phyloP scores from a whole-genome alignment of 768 basidiomycete genomes.

The Collybia nuda region DNA sequence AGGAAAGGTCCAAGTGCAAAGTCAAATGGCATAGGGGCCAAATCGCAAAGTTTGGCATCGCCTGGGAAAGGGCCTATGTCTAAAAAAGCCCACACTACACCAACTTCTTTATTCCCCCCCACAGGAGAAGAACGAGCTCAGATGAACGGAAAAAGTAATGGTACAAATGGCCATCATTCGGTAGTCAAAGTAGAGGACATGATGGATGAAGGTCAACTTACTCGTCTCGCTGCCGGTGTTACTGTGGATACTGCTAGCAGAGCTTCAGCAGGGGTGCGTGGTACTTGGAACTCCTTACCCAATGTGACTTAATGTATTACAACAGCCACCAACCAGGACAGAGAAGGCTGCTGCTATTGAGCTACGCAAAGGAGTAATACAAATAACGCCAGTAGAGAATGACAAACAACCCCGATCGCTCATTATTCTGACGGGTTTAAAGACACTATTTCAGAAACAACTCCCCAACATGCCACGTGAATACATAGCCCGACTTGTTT shows the following conservation, averaged over 20 bases:
- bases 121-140: conserved; percentile 35
- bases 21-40: conserved; percentile 31
- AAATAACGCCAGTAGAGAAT: conserved; percentile 82
- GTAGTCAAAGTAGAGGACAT: conserved; percentile 75
- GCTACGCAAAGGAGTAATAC: conserved; percentile 79
- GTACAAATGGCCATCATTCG: conserved; percentile 43
- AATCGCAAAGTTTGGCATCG: too few species aligned
- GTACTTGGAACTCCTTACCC: not conserved
- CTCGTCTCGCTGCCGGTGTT: conserved; percentile 76
- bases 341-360: conserved; percentile 84
- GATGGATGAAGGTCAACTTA: conserved; percentile 76
- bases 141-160: conserved; percentile 41
- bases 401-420: conserved; percentile 73
- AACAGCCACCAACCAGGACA: conserved; percentile 52
- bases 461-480: conserved; percentile 99
- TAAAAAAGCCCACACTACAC: conserved; percentile 58
- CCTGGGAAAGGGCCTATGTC: conserved; percentile 29
- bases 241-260: conserved; percentile 64
- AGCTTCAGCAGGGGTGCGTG: conserved; percentile 46
- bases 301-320: not conserved
- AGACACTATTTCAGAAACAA: conserved; percentile 96
- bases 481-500: conserved; percentile 94
- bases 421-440: conserved; percentile 90
- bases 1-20: conserved; percentile 38
- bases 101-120: conserved; percentile 40